A percentile compares a stretch with the other conserved stretches of the same genome.
Evolutionary conservation across 2,329 filamentous ascomycete genomes (phyloP).

Genomic region (Ascosphaera apis): DNA sequence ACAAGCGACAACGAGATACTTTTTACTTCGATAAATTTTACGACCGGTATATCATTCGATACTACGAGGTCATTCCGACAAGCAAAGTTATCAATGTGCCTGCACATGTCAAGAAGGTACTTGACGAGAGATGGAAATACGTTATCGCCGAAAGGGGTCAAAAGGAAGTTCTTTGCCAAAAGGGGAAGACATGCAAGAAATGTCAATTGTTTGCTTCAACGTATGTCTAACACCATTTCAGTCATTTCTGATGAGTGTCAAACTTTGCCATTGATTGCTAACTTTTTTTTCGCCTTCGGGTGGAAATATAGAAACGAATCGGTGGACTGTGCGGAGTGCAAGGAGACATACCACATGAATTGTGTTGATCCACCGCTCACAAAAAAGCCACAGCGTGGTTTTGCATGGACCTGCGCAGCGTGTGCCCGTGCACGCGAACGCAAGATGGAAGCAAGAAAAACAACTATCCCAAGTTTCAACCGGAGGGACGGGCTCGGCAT

Average conservation of each 20-base stretch:
- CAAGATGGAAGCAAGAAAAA: slow-evolving; percentile 73
- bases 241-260: neutral
- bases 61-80: slow-evolving; percentile 91
- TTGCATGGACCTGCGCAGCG: slow-evolving; percentile 91
- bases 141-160: slow-evolving; percentile 84
- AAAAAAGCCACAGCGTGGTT: slow-evolving; percentile 92
- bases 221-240: slow-evolving; percentile 27
- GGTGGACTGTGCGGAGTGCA: slow-evolving; percentile 88
- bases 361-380: slow-evolving; percentile 78
- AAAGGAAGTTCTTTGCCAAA: slow-evolving; percentile 85
- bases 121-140: slow-evolving; percentile 92
- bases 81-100: slow-evolving; percentile 88
- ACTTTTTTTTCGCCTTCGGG: slow-evolving; percentile 10
- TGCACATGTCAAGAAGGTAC: slow-evolving; percentile 77
- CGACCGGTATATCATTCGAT: slow-evolving; percentile 93
- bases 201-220: slow-evolving; percentile 79
- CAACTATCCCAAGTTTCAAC: slow-evolving; percentile 50
- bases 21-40: slow-evolving; percentile 98
- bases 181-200: slow-evolving; percentile 86
- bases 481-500: too few species aligned
- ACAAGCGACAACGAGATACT: slow-evolving; percentile 60
- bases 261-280: slow-evolving; percentile 5
- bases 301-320: slow-evolving; percentile 84
- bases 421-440: slow-evolving; percentile 92
- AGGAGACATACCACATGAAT: slow-evolving; percentile 94